Evolutionary conservation across 768 basidiomycete species (phyloP).

Genomic region (Cystobasidium ongulense): DNA sequence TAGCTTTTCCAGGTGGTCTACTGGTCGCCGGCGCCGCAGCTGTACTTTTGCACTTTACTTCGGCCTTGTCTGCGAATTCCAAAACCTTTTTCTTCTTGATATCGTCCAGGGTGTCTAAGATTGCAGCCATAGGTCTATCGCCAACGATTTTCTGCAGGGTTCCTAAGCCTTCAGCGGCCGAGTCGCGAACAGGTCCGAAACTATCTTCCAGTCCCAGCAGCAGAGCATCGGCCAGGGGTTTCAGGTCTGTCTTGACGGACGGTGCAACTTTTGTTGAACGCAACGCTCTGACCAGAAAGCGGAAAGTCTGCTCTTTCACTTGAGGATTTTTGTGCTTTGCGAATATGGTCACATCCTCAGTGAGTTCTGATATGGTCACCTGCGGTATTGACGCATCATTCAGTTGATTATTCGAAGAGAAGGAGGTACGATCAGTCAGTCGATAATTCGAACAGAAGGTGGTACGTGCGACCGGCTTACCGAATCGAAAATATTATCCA

Average conservation of each 20-base stretch:
- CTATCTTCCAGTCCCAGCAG: constrained; percentile 73
- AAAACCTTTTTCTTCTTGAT: constrained; percentile 84
- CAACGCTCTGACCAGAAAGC: constrained; percentile 74
- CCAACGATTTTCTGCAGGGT: constrained; percentile 94
- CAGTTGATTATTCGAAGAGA: not conserved
- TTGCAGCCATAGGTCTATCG: constrained; percentile 76
- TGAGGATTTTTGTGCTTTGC: constrained; percentile 90
- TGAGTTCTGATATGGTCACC: constrained; percentile 70
- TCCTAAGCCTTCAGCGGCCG: constrained; percentile 80
- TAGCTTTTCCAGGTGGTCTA: constrained; percentile 12
- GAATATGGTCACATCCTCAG: constrained; percentile 69
- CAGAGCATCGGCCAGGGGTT: constrained; percentile 68
- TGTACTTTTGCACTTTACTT: constrained; percentile 71
- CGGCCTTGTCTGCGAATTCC: constrained; percentile 82
- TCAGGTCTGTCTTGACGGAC: constrained; percentile 60
- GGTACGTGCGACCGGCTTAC: constrained; percentile 50
- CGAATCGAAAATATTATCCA: constrained; percentile 78
- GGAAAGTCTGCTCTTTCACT: constrained; percentile 84
- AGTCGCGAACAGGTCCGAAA: constrained; percentile 75
- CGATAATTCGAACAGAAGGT: not conserved
- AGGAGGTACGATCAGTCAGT: not conserved
- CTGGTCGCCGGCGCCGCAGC: constrained; percentile 39
- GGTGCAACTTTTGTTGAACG: constrained; percentile 63
- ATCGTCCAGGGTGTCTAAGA: constrained; percentile 76
- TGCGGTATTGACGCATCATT: constrained; percentile 44